Evolutionary conservation across 495 filamentous ascomycete genomes (phyloP).

Genomic region (Antarctomyces pellizariae): DNA sequence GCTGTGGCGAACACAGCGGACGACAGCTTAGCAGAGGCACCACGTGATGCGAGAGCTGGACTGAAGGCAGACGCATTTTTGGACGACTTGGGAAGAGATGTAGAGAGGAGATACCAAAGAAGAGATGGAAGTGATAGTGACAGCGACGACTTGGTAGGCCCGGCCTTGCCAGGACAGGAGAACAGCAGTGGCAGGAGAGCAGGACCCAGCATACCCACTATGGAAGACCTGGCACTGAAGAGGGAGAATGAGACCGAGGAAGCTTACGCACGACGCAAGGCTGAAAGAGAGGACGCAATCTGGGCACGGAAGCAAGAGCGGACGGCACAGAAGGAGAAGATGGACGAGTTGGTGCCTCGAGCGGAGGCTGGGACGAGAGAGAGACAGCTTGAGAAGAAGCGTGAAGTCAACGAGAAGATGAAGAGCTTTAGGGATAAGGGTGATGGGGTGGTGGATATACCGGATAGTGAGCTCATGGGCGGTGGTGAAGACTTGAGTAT

Average conservation of each 20-base stretch:
- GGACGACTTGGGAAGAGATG: constrained; percentile 3
- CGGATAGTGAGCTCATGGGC: constrained; percentile 38
- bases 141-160: constrained; percentile 47
- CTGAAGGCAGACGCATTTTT: constrained; percentile 5
- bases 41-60: constrained; percentile 4
- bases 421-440: constrained; percentile 33
- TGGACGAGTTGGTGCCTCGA: constrained; percentile 65
- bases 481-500: constrained; percentile 29
- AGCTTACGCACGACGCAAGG: constrained; percentile 20
- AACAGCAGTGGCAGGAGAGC: constrained; percentile 13
- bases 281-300: constrained; percentile 31
- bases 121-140: constrained; percentile 11
- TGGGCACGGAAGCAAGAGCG: constrained; percentile 37
- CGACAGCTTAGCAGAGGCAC: not conserved
- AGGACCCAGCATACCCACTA: constrained; percentile 53
- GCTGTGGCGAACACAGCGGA: constrained; percentile 13
- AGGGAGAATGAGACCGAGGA: constrained; percentile 29
- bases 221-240: constrained; percentile 50
- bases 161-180: constrained; percentile 29
- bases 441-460: constrained; percentile 30
- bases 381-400: constrained; percentile 65
- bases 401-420: constrained; percentile 30
- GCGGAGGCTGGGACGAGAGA: constrained; percentile 72
- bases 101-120: constrained; percentile 5
- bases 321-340: constrained; percentile 28